Evolutionary conservation across 2,329 filamentous ascomycete species (phyloP).

Genomic region (Stachybotrys chartarum): DNA sequence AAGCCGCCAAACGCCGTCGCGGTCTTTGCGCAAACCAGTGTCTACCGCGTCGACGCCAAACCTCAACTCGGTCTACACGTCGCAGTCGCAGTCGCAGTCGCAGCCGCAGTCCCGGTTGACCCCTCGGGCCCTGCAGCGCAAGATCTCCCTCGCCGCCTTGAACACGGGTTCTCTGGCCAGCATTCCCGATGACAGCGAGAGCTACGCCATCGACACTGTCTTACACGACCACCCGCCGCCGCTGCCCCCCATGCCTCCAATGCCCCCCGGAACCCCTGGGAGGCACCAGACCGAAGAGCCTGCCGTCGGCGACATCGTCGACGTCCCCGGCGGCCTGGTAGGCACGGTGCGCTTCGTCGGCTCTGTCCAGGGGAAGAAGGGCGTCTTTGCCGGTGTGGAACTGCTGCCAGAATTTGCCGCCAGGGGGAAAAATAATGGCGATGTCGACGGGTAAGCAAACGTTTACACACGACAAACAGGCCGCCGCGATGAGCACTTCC

Average conservation of each 20-base stretch:
- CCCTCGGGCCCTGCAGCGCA: constrained; percentile 51
- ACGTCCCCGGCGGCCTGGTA: constrained; percentile 89
- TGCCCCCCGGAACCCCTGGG: constrained; percentile 48
- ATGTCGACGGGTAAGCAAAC: constrained; percentile 76
- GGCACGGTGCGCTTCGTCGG: constrained; percentile 88
- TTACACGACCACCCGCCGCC: constrained; percentile 21
- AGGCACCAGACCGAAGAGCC: constrained; percentile 46
- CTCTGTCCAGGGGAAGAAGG: constrained; percentile 79
- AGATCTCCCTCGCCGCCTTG: constrained; percentile 64
- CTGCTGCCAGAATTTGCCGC: constrained; percentile 71
- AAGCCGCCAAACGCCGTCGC: constrained; percentile 14
- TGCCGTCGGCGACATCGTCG: constrained; percentile 74
- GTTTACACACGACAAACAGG: neutral
- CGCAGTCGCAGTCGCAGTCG: constrained; percentile 31
- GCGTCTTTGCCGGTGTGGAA: constrained; percentile 88
- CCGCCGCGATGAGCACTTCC: neutral
- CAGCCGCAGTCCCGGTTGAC: constrained; percentile 29
- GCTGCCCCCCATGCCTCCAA: constrained; percentile 24
- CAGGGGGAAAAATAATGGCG: constrained; percentile 90
- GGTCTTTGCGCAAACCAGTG: constrained; percentile 36
- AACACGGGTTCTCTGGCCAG: constrained; percentile 55
- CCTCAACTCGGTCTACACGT: constrained; percentile 43
- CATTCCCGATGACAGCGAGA: constrained; percentile 60
- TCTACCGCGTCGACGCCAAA: constrained; percentile 52
- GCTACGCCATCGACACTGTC: constrained; percentile 53